Evolutionary conservation across 2,329 filamentous ascomycete genomes (phyloP).

Genomic region (Penicillium hesseltinei): DNA sequence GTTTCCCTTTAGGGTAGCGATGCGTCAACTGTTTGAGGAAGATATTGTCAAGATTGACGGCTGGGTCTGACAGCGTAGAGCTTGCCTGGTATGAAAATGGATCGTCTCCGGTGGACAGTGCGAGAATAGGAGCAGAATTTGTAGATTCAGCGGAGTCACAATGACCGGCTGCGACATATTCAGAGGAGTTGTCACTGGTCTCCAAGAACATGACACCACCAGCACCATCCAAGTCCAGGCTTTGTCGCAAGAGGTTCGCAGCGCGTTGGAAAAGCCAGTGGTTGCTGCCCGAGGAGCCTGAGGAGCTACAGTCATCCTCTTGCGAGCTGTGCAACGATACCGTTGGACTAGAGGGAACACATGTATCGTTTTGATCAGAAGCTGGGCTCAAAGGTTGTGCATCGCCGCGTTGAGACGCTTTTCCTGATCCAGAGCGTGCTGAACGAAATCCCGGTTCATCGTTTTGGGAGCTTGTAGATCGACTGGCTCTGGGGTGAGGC

Average conservation of each 20-base stretch:
- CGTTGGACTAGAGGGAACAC: background rate
- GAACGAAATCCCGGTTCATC: background rate
- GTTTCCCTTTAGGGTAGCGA: slow-evolving; percentile 15
- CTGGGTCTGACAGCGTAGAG: background rate
- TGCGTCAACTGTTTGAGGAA: slow-evolving; percentile 11
- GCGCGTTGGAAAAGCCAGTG: slow-evolving; percentile 21
- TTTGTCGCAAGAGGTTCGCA: slow-evolving; percentile 21
- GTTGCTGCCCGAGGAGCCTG: slow-evolving; percentile 2
- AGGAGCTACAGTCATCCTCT: background rate
- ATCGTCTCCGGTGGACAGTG: slow-evolving; percentile 10
- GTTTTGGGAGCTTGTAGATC: background rate
- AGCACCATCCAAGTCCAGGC: slow-evolving; percentile 13
- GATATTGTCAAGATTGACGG: slow-evolving; percentile 9
- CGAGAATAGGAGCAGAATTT: slow-evolving; percentile 10
- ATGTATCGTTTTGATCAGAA: background rate
- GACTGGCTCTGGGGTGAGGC: background rate
- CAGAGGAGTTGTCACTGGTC: background rate
- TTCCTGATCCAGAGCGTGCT: background rate
- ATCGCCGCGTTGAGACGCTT: background rate
- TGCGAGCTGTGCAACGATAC: background rate
- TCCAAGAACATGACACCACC: slow-evolving; percentile 16
- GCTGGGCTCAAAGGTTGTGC: background rate
- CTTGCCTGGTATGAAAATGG: background rate
- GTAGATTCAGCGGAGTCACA: background rate
- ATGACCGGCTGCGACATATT: slow-evolving; percentile 7